Conservation (phyloP, 805 yeast species). For the Zygosaccharomyces siamensis region DNA sequence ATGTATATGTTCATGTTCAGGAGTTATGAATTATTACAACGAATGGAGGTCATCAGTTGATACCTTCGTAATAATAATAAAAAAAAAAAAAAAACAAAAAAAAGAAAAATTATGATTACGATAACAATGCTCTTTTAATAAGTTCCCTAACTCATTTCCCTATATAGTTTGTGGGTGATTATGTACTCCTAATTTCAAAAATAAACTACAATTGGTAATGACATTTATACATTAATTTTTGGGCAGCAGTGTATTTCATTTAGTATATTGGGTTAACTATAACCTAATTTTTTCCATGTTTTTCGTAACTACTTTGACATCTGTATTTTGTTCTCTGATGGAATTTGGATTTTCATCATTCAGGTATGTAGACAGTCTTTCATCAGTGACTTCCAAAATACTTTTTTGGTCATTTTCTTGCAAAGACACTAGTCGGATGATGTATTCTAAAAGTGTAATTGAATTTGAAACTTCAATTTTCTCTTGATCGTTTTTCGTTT, state of each 20-base stretch:
- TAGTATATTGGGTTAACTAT: background rate
- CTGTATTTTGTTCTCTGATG: constrained; percentile 14
- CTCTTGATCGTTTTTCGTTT: constrained; percentile 4
- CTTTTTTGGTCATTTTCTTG: constrained; percentile 57
- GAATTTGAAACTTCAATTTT: constrained; percentile 35
- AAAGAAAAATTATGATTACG: no score
- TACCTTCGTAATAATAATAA: no score
- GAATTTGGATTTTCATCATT: constrained; percentile 46
- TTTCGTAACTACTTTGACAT: constrained; percentile 17
- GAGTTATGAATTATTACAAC: no score
- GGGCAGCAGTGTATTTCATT: background rate
- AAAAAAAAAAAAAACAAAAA: no score
- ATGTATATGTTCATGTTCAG: no score
- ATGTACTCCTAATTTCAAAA: no score
- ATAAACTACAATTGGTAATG: no score
- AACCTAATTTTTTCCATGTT: constrained; percentile 11
- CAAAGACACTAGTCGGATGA: constrained; percentile 53
- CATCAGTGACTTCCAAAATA: constrained; percentile 56
- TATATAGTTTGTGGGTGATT: no score
- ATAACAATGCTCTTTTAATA: no score
- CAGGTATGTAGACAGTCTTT: constrained; percentile 54
- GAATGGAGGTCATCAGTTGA: no score
- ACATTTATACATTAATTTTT: no score
- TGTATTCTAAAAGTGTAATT: constrained; percentile 58
- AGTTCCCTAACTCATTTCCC: background rate